Evolutionary conservation across 2,329 filamentous ascomycete genomes (phyloP), one percentile per base, ranked within the genome.

Genomic region (Coniochaeta prunicola): DNA sequence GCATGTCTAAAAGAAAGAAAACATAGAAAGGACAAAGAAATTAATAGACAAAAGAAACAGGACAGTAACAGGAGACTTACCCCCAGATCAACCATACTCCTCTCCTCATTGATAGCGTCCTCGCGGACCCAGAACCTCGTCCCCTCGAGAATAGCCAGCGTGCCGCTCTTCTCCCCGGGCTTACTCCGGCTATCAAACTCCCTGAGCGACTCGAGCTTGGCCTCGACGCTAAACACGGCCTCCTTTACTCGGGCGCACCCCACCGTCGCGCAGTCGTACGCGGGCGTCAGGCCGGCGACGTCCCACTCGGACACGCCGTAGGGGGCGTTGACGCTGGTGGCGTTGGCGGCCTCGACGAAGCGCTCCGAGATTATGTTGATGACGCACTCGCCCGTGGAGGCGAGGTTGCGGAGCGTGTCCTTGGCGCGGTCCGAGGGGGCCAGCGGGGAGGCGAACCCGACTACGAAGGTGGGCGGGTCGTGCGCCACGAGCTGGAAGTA

Each of bases 301-400:
- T 82, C 80, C 91, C 92, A 97, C 73, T 97, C 92, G 1, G 84
- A 89, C 1, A 83, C 76, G 1, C 88, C 90, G 62, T 85, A 86
- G 0, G 92, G 92, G 0, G 90, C 83, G 71, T 96, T 90, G 66
- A 96, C 84, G 54, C 81, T 81, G 3, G 88, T 84, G n/a, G 86
- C 80, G 73, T 97, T 97, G 54, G 92, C 92, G 0, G 92, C 92
- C 77, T 97, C 92, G 68, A 94, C 69, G 69, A 87, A 96, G 69
- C 87, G 83, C 75, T 96, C 92, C 9, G 83, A 86, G 68, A 97
- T 90, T 68, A 96, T 90, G 75, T 94, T 96, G 76, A 97, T 87
- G 59, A 86, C 84, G 73, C 90, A 93, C 76, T 96, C 91, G 53
- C 80, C 76, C 0, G 82, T 86, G 38, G 88, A 88, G 9, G 81